Conservation (phyloP, 2,329 filamentous ascomycete genomes). For the Venturia aucupariae region DNA sequence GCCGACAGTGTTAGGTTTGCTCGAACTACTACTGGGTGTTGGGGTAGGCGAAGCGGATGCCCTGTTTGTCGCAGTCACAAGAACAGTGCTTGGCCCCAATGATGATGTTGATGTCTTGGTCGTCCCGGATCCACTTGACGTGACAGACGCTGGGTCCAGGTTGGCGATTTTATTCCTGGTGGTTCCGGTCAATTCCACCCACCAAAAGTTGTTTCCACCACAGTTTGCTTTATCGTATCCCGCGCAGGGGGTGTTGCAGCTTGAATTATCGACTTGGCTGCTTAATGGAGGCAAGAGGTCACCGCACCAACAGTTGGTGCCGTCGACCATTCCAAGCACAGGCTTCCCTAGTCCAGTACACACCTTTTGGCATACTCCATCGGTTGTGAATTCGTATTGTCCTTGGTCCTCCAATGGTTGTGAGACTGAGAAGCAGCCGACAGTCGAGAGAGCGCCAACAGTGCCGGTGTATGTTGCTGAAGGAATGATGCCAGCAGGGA, state of each 20-base stretch:
- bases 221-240: conserved; percentile 57
- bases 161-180: conserved; percentile 30
- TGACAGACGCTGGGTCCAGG: conserved; percentile 21
- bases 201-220: conserved; percentile 49
- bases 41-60: conserved; percentile 5
- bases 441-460: conserved; percentile 8
- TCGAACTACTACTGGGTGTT: conserved; percentile 27
- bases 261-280: conserved; percentile 44
- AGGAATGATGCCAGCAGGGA: background rate
- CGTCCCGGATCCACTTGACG: conserved; percentile 14
- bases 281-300: conserved; percentile 51
- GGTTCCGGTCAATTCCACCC: conserved; percentile 44
- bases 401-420: conserved; percentile 40
- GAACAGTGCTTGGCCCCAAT: background rate
- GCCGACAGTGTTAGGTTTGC: conserved; percentile 62
- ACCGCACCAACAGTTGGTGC: conserved; percentile 65
- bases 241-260: conserved; percentile 58
- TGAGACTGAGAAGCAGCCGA: conserved; percentile 44
- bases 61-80: conserved; percentile 15
- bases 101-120: conserved; percentile 16
- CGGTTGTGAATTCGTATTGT: conserved; percentile 40
- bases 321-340: conserved; percentile 55
- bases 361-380: conserved; percentile 45
- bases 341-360: conserved; percentile 40
- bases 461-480: conserved; percentile 7